Evolutionary conservation across 805 yeast species (phyloP), one percentile per base, ranked within the genome.

Genomic region (Pichia insulana): DNA sequence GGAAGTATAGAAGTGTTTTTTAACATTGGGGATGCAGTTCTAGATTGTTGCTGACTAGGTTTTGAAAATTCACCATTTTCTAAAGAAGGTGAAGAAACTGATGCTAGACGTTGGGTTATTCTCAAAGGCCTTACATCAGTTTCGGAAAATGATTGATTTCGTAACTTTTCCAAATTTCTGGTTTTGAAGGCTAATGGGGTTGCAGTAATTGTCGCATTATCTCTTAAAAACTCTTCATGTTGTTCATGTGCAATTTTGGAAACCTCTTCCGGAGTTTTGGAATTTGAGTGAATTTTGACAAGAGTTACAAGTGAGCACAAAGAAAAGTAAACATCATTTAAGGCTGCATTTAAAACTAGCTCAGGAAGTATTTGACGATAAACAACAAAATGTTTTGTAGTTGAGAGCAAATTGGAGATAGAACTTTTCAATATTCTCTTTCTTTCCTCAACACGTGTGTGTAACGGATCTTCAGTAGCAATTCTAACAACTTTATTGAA

Each of bases 351-450:
- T 16, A 88, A 71, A 2, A 87, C 72, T 17, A 82, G 63, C 41
- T 70, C 72, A 0, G 96, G 96, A 42, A 86, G 62, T 2, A 84
- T 54, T n/a, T 71, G 69, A 4, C 73, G 66, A 51, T 83, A 80
- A 10, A 78, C 64, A 1, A 83, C 75, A 58, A 68, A 83, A 55
- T 86, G 85, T 53, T 96, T 71, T 1, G 89, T 74, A 1, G 87
- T 71, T 3, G 95, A 79, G 34, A 90, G 76, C 0, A 80, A 74
- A 60, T 83, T 87, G 15, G 88, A 76, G 19, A 83, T 73, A 1
- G 90, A 71, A 36, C 82, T 80, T 43, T 80, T 74, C 4, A 84
- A 68, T 54, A 35, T 68, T 57, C 34, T 78, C 60, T 55, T 67
- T 62, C 45, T 73, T 68, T 44, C 68, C 53, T 41, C 57, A 8